These are phyloP conservation scores for Goffeauzyma gilvescens DNA, from an alignment of 768 basidiomycete genomes.

Conservation along the genomic window DNA sequence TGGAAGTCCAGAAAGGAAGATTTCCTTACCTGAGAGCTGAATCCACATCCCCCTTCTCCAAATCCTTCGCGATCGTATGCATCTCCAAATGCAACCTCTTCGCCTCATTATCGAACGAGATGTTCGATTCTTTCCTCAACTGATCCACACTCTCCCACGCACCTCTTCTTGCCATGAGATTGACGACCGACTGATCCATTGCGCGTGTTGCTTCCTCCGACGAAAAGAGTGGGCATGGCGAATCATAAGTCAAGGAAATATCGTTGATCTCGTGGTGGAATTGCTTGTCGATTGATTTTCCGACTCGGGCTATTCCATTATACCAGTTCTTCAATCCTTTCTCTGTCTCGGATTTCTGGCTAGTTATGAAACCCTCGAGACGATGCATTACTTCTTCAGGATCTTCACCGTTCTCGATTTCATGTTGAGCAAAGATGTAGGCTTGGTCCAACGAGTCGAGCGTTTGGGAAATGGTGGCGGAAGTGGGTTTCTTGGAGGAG, in stretches of 20 bases:
- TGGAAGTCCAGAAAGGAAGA: too few relatives aligned
- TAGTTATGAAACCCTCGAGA: constrained; percentile 11
- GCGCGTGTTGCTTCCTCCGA: constrained; percentile 13
- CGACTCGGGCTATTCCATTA: constrained; percentile 51
- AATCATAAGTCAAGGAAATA: not conserved
- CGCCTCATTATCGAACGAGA: constrained; percentile 13
- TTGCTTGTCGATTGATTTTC: constrained; percentile 71
- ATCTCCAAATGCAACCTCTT: constrained; percentile 13
- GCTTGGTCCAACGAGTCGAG: constrained; percentile 19
- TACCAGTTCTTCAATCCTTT: constrained; percentile 70
- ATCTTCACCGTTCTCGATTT: constrained; percentile 18
- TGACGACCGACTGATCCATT: constrained; percentile 20
- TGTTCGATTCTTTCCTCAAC: constrained; percentile 13
- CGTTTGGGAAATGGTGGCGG: constrained; percentile 11
- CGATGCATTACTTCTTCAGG: constrained; percentile 16
- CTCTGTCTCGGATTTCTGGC: constrained; percentile 44
- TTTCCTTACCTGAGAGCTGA: constrained; percentile 66
- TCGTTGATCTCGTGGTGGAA: not conserved
- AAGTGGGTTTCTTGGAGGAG: not conserved
- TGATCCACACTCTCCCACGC: constrained; percentile 22
- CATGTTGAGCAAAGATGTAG: constrained; percentile 17
- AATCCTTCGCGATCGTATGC: constrained; percentile 16
- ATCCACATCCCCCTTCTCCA: constrained; percentile 21
- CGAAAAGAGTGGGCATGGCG: constrained; percentile 19
- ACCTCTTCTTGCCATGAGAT: constrained; percentile 23